phyloP scores from a whole-genome alignment of 192 early-diverging fungal genomes.

The Mortierella claussenii region DNA sequence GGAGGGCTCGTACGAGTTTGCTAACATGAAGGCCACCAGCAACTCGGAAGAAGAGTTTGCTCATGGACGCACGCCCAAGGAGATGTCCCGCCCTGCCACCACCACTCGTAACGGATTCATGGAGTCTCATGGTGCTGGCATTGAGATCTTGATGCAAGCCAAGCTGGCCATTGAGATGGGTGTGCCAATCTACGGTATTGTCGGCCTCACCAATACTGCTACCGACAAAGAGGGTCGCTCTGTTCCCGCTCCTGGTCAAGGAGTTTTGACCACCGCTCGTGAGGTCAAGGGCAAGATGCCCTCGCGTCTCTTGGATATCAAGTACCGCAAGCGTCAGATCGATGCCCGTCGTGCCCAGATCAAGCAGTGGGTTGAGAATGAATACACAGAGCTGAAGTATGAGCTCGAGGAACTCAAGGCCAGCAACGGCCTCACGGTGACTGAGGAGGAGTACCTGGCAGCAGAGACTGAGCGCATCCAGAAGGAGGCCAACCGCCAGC shows the following conservation, averaged over 20 bases:
- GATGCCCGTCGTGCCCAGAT: constrained; percentile 79
- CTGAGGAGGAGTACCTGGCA: constrained; percentile 56
- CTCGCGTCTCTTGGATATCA: constrained; percentile 78
- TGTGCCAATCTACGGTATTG: constrained; percentile 91
- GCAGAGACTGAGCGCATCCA: constrained; percentile 67
- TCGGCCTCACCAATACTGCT: constrained; percentile 89
- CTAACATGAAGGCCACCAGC: constrained; percentile 95
- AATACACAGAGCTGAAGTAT: constrained; percentile 75
- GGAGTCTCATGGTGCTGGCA: constrained; percentile 91
- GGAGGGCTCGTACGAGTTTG: constrained; percentile 94
- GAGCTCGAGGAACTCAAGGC: constrained; percentile 72
- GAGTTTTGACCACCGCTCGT: constrained; percentile 91
- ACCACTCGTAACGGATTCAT: constrained; percentile 92
- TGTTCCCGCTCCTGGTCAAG: constrained; percentile 94
- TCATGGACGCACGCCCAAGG: constrained; percentile 83
- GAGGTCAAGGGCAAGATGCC: constrained; percentile 65
- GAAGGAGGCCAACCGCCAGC: constrained; percentile 72
- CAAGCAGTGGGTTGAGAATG: constrained; percentile 80
- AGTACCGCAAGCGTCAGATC: constrained; percentile 85
- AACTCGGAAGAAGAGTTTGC: constrained; percentile 86
- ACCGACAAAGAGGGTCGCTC: constrained; percentile 95
- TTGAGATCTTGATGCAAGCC: constrained; percentile 91
- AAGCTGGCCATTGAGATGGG: constrained; percentile 91
- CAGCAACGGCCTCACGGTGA: constrained; percentile 46
- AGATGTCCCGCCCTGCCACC: constrained; percentile 93